Conservation (phyloP, 805 yeast genomes). For the Wickerhamiella shivajii region DNA sequence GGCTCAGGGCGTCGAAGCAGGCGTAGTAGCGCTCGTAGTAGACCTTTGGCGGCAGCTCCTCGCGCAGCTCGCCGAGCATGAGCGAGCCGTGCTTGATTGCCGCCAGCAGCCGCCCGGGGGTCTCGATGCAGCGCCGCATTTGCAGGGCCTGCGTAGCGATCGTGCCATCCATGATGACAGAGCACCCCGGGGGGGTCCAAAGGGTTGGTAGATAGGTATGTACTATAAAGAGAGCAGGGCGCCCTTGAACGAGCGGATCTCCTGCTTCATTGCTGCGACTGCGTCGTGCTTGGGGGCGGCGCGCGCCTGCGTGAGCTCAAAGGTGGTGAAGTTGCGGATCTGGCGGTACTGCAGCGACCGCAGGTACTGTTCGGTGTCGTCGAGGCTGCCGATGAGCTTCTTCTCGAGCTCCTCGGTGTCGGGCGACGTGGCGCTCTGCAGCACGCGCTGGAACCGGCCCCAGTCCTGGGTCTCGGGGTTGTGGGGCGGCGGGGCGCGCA, state of each 20-base stretch:
- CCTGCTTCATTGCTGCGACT: not conserved
- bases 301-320: slow-evolving; percentile 1
- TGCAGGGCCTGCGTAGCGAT: slow-evolving; percentile 57
- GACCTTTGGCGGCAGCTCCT: slow-evolving; percentile 69
- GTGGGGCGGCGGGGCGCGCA: not conserved
- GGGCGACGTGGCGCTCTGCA: not conserved
- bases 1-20: slow-evolving; percentile 67
- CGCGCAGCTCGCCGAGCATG: slow-evolving; percentile 67
- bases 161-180: no score
- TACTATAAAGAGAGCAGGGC: slow-evolving; percentile 12
- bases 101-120: slow-evolving; percentile 60
- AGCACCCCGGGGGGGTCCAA: no score
- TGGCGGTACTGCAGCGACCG: slow-evolving; percentile 6
- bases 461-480: slow-evolving; percentile 7
- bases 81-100: slow-evolving; percentile 79
- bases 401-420: slow-evolving; percentile 4
- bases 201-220: no score
- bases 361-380: slow-evolving; percentile 4
- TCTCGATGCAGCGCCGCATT: slow-evolving; percentile 65
- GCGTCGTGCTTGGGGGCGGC: not conserved
- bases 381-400: not conserved
- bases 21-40: slow-evolving; percentile 83
- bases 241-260: slow-evolving; percentile 5
- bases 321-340: not conserved
- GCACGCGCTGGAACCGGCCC: not conserved